Evolutionary conservation across 2,329 filamentous ascomycete species (phyloP), one percentile per base, ranked within the genome.

Genomic region (Lachnellula willkommii): DNA sequence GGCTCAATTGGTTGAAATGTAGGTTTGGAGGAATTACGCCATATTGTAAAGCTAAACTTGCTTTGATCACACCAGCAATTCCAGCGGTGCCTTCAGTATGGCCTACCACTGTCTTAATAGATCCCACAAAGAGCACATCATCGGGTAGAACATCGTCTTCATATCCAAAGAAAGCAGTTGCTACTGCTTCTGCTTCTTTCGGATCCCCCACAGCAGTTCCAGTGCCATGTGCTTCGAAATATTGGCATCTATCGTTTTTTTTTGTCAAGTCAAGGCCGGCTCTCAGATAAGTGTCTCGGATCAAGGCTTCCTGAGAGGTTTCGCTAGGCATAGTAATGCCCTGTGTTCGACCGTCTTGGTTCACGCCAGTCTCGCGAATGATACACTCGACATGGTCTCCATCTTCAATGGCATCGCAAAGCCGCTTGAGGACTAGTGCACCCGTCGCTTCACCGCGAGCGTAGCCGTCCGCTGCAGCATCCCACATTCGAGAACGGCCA

Each of bases 371-470:
- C 24, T 56, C 59, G 15, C 79, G 74, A 52, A 85, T 79, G 26
- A 84, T 73, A 11, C 75, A 77, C 6, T 79, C 75, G 54, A 84
- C 80, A 0, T 77, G 77, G 64, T 87, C 82, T 20, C 80, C 79
- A 60, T 83, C 79, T 9, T 72, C 71, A 7, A 87, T 62, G 2
- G 76, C 76, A 42, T 72, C 65, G 9, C 71, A 71, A 4, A 87
- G 70, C 2, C 75, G 75, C 68, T 87, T 87, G 47, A 88, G 65
- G 4, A 86, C 64, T 1, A 88, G 68, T 15, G 80, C 75, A 0
- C 76, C 81, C 28, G 80, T 73, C 1, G 83, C 85, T 62, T 88
- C 84, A 9, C 63, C 63, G 28, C 61, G 53, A 35, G 61, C 61
- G 47, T 63, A 65, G 12, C 62, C 62, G 36, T 63, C 54, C 4